A percentile compares a stretch with the other conserved stretches of the same genome.
phyloP scores from a whole-genome alignment of 108 stramenopile species.

The Aureococcus anophagefferens region DNA sequence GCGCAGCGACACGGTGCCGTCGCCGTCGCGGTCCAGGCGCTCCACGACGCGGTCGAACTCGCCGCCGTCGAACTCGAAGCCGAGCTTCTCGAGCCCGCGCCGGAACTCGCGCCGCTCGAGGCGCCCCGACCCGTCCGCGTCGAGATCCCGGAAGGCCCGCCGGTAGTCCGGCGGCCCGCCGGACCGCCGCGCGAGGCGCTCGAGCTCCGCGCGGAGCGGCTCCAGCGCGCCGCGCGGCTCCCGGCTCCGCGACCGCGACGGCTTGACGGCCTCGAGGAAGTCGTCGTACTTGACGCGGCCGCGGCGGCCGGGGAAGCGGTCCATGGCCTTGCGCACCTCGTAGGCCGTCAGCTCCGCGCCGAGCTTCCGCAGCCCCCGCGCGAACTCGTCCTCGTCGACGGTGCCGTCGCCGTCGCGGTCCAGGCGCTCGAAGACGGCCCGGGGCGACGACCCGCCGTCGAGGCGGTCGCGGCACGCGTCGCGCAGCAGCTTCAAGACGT shows the following conservation, averaged over 20 bases:
- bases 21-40: slow-evolving; percentile 12
- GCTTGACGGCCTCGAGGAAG: too few relatives aligned
- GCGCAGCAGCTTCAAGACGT: not conserved
- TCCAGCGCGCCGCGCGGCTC: too few relatives aligned
- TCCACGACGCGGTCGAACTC: slow-evolving; percentile 11
- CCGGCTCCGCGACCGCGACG: too few relatives aligned
- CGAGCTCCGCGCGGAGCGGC: too few relatives aligned
- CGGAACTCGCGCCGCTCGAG: too few relatives aligned
- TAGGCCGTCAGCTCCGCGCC: not conserved
- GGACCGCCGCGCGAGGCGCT: not conserved
- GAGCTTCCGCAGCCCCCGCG: slow-evolving; percentile 8
- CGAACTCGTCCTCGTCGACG: slow-evolving; percentile 13
- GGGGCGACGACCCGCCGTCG: not conserved
- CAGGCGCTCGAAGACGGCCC: slow-evolving; percentile 9
- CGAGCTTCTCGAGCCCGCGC: too few relatives aligned
- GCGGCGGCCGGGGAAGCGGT: not conserved
- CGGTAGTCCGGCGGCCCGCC: slow-evolving; percentile 1
- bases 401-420: slow-evolving; percentile 9
- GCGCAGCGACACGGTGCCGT: not conserved
- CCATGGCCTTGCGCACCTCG: not conserved
- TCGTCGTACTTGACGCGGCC: not conserved
- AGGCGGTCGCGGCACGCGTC: not conserved
- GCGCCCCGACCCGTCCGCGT: too few relatives aligned
- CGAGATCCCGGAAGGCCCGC: not conserved
- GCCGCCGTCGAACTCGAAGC: not conserved